phyloP scores from a whole-genome alignment of 2,329 filamentous ascomycete genomes.

The Xylariaceae sp. region DNA sequence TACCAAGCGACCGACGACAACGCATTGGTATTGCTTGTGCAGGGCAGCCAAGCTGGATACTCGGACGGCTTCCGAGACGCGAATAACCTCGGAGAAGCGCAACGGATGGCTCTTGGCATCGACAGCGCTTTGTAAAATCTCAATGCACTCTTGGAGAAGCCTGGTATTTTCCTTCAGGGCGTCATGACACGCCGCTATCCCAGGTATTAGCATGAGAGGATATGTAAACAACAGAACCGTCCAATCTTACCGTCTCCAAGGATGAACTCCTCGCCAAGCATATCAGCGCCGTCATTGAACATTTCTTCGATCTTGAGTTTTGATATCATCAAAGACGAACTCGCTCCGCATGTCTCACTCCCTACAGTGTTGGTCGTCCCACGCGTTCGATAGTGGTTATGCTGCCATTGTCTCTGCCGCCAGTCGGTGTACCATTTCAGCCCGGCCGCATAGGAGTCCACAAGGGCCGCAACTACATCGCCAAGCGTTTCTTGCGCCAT shows the following conservation, averaged over 20 bases:
- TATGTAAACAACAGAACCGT: background rate
- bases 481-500: conserved; percentile 42
- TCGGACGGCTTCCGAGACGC: conserved; percentile 46
- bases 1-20: conserved; percentile 41
- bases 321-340: conserved; percentile 45
- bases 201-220: background rate
- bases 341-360: conserved; percentile 41
- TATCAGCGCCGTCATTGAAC: conserved; percentile 43
- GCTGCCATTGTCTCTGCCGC: conserved; percentile 42
- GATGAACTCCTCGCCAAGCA: conserved; percentile 46
- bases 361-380: conserved; percentile 5
- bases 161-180: conserved; percentile 39
- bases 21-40: conserved; percentile 46
- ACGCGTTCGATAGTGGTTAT: conserved; percentile 44
- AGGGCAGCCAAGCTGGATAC: conserved; percentile 43
- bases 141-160: conserved; percentile 41
- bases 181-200: conserved; percentile 40
- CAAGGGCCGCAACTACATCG: conserved; percentile 41
- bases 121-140: conserved; percentile 36
- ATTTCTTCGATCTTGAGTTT: conserved; percentile 41
- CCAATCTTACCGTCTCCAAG: conserved; percentile 45
- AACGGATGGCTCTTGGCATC: conserved; percentile 35
- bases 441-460: conserved; percentile 41
- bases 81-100: conserved; percentile 44
- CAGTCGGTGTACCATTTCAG: conserved; percentile 46